Conservation (phyloP, 2,329 filamentous ascomycete species). For the Blastomyces emzantsi region DNA sequence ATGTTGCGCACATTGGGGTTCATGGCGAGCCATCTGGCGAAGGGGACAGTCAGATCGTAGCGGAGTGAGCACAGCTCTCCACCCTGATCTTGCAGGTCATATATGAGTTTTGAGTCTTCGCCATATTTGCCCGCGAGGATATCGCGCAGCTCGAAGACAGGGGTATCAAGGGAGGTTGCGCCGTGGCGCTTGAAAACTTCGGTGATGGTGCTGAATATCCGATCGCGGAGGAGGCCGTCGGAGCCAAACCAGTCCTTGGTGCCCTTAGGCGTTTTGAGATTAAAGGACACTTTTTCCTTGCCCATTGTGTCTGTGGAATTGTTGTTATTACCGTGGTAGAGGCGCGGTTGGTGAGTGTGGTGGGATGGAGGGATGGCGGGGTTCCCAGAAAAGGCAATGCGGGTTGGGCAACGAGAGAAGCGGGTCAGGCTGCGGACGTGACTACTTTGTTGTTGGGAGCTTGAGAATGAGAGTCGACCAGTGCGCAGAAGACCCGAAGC, state of each 20-base stretch:
- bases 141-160: slow-evolving; percentile 77
- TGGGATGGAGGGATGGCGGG: slow-evolving; percentile 9
- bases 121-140: slow-evolving; percentile 86
- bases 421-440: slow-evolving; percentile 15
- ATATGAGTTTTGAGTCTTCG: slow-evolving; percentile 87
- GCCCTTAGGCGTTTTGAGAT: slow-evolving; percentile 83
- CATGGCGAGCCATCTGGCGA: slow-evolving; percentile 89
- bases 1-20: slow-evolving; percentile 72
- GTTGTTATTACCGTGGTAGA: slow-evolving; percentile 7
- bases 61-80: slow-evolving; percentile 76
- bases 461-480: slow-evolving; percentile 24
- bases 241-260: slow-evolving; percentile 78
- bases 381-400: slow-evolving; percentile 10
- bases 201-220: slow-evolving; percentile 67
- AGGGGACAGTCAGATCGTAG: slow-evolving; percentile 82
- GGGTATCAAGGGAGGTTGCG: slow-evolving; percentile 68
- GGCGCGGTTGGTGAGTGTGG: neutral
- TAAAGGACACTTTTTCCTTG: slow-evolving; percentile 44
- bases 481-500: slow-evolving; percentile 21
- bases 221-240: slow-evolving; percentile 71
- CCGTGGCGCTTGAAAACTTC: slow-evolving; percentile 77
- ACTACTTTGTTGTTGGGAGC: slow-evolving; percentile 15
- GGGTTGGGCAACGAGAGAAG: slow-evolving; percentile 20
- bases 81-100: slow-evolving; percentile 79
- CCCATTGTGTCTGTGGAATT: slow-evolving; percentile 9